These are phyloP conservation scores for Symbiodinium pilosum DNA, from an alignment of 73 alveolate species.

Conservation along the genomic window DNA sequence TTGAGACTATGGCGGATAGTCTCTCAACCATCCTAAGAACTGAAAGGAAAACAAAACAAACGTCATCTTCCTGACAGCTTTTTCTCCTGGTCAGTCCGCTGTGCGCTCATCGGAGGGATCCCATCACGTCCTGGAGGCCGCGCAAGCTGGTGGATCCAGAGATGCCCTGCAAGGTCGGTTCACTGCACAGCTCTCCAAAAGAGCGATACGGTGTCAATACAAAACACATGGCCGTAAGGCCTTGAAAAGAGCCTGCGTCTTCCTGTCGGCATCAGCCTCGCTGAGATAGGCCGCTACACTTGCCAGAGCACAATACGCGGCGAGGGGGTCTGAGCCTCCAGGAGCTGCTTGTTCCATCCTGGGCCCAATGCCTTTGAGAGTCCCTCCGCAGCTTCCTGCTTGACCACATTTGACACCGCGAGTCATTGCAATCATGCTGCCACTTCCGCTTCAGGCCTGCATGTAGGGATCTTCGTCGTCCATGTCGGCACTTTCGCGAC, in stretches of 20 bases:
- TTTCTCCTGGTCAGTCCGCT: too few species aligned
- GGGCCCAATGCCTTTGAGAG: constrained; percentile 83
- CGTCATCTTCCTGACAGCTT: too few species aligned
- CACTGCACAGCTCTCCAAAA: too few species aligned
- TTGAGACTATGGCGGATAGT: too few species aligned
- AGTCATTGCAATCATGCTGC: background rate
- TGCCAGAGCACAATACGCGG: too few species aligned
- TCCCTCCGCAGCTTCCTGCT: constrained; percentile 84
- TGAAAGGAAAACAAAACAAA: too few species aligned
- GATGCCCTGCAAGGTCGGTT: constrained; percentile 82
- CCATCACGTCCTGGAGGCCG: constrained; percentile 56
- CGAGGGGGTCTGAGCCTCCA: too few species aligned
- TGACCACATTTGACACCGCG: background rate
- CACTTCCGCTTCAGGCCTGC: constrained; percentile 10
- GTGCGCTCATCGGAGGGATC: constrained; percentile 31
- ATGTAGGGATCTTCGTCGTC: constrained; percentile 77
- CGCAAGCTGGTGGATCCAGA: constrained; percentile 62
- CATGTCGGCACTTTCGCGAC: constrained; percentile 26
- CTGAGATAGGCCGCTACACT: background rate
- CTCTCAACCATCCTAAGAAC: too few species aligned
- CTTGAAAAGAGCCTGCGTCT: constrained; percentile 72
- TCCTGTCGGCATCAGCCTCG: constrained; percentile 73
- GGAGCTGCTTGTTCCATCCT: constrained; percentile 58
- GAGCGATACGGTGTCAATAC: too few species aligned
- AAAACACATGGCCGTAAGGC: background rate